These are phyloP conservation scores for Trametes cubensis DNA, from an alignment of 768 basidiomycete genomes.

Conservation along the genomic window DNA sequence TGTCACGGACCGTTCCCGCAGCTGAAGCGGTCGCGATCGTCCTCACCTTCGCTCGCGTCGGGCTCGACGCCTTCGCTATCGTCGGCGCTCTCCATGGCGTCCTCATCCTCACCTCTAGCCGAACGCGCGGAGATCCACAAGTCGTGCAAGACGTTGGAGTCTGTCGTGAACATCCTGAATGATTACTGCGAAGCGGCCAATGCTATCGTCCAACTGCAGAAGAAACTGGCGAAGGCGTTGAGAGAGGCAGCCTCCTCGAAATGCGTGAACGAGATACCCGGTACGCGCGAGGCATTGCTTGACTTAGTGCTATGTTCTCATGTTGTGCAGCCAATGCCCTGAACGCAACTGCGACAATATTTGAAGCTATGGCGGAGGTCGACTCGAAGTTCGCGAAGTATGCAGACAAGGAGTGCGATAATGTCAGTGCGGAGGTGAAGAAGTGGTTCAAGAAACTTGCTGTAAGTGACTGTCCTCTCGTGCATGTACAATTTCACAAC, in stretches of 20 bases:
- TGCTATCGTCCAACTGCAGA: conserved; percentile 65
- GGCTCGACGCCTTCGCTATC: not conserved
- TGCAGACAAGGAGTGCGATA: conserved; percentile 72
- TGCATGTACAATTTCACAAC: not conserved
- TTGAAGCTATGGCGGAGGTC: conserved; percentile 71
- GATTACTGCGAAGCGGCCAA: conserved; percentile 76
- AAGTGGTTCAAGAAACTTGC: conserved; percentile 87
- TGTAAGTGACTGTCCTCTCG: conserved; percentile 44
- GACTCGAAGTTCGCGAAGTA: conserved; percentile 76
- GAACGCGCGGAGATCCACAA: conserved; percentile 79
- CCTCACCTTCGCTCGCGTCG: not conserved
- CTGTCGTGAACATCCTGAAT: conserved; percentile 63
- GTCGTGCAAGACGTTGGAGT: conserved; percentile 76
- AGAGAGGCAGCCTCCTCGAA: conserved; percentile 66
- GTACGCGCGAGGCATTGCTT: conserved; percentile 42
- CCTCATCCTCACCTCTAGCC: conserved; percentile 38
- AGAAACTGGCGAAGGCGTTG: conserved; percentile 73
- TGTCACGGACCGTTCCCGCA: conserved; percentile 7
- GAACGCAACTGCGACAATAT: conserved; percentile 61
- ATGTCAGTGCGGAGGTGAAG: conserved; percentile 66
- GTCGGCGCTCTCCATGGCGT: conserved; percentile 12
- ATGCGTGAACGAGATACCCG: conserved; percentile 61
- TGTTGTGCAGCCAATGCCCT: conserved; percentile 63
- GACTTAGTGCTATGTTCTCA: not conserved
- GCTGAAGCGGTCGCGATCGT: conserved; percentile 5